Percentiles rank a stretch among this genome's conserved stretches.
Conservation (phyloP, 1,139 yeast genomes). For the Sugiyamaella castrensis region DNA sequence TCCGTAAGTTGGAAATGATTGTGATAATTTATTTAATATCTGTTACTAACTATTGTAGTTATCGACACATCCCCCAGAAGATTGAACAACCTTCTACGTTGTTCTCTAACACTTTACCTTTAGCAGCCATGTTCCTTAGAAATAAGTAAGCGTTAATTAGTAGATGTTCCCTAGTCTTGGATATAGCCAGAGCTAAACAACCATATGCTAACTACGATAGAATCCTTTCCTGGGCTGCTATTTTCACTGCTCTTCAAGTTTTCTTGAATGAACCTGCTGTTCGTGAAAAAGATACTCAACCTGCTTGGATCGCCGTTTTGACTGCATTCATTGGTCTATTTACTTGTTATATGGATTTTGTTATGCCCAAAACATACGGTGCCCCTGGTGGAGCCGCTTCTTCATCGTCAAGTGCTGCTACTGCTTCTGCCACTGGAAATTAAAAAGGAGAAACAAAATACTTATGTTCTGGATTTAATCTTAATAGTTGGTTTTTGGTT, state of each 20-base stretch:
- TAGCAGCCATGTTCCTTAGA: conserved; percentile 61
- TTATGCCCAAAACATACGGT: conserved; percentile 31
- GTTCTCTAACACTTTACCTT: conserved; percentile 55
- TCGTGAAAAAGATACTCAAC: conserved; percentile 28
- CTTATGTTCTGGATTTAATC: no score
- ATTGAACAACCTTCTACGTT: conserved; percentile 31
- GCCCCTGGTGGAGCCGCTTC: conserved; percentile 18
- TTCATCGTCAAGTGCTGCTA: conserved; percentile 2
- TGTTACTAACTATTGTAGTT: conserved; percentile 16
- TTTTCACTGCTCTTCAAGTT: conserved; percentile 51
- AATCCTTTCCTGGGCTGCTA: conserved; percentile 55
- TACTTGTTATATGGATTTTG: conserved; percentile 39
- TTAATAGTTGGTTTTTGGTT: neutral
- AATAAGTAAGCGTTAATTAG: conserved; percentile 31
- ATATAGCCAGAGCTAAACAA: no score
- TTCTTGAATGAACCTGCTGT: conserved; percentile 51
- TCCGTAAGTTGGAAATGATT: conserved; percentile 19
- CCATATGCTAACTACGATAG: conserved; percentile 33
- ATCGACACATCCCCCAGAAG: conserved; percentile 33
- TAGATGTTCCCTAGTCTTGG: no score
- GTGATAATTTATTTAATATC: neutral
- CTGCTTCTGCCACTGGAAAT: neutral
- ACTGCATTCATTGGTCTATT: conserved; percentile 35
- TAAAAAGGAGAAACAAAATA: no score
- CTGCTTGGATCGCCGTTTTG: conserved; percentile 35